These are phyloP conservation scores for Meyerozyma smithsonii DNA, from an alignment of 1,139 yeast genomes.

Conservation along the genomic window DNA sequence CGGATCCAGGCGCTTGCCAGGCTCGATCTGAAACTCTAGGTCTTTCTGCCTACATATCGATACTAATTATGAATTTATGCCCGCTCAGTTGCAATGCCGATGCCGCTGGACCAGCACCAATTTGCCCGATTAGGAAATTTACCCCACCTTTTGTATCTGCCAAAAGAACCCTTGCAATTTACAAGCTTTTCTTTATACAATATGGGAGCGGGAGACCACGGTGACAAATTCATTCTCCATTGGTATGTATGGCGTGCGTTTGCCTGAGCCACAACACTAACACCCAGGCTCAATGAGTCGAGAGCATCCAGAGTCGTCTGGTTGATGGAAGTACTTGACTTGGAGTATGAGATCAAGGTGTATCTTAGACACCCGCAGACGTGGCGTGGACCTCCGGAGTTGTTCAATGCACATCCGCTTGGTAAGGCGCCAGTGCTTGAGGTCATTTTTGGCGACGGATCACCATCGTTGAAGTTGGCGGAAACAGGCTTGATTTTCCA, in stretches of 20 bases:
- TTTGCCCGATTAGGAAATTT: not conserved
- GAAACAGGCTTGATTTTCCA: conserved; percentile 48
- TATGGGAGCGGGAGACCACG: conserved; percentile 2
- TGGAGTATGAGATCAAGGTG: conserved; percentile 47
- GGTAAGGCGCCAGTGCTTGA: conserved; percentile 56
- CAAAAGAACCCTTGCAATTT: not conserved
- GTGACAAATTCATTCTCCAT: conserved; percentile 7
- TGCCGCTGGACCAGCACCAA: not conserved
- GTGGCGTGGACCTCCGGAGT: conserved; percentile 40
- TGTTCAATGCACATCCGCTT: conserved; percentile 49
- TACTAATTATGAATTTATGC: not conserved
- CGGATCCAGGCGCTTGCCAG: conserved; percentile 18
- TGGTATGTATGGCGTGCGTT: conserved; percentile 4
- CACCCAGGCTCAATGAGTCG: conserved; percentile 43
- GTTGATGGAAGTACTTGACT: conserved; percentile 48
- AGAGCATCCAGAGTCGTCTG: conserved; percentile 52
- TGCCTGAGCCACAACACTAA: not conserved
- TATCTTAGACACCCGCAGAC: conserved; percentile 45
- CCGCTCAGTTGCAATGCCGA: not conserved
- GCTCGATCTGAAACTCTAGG: conserved; percentile 9
- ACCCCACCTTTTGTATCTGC: not conserved
- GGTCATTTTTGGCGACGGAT: conserved; percentile 42
- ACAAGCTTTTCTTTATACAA: not conserved
- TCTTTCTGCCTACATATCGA: too few species aligned
- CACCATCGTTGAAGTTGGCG: conserved; percentile 28